phyloP scores from a whole-genome alignment of 2,329 filamentous ascomycete genomes.

The Nigrospora sphaerica region DNA sequence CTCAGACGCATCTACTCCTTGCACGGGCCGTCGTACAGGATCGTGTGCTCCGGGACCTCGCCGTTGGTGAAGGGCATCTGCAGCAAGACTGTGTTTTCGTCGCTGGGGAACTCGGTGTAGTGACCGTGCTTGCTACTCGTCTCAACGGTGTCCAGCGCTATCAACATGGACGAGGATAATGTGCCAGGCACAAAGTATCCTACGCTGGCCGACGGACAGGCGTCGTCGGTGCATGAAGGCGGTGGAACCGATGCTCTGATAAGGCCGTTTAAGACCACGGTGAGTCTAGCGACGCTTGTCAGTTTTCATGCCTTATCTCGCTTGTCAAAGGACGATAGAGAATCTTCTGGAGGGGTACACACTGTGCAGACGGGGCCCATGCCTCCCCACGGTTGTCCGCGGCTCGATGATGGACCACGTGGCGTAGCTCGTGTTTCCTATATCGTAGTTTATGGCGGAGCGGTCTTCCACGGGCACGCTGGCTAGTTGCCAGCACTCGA shows the following conservation, averaged over 20 bases:
- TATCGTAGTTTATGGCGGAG: conserved; percentile 20
- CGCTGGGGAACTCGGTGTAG: conserved; percentile 25
- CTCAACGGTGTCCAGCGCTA: conserved; percentile 20
- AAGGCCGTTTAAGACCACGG: conserved; percentile 23
- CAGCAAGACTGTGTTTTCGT: conserved; percentile 23
- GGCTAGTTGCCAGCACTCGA: conserved; percentile 21
- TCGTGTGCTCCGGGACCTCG: conserved; percentile 15
- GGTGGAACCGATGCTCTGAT: conserved; percentile 10
- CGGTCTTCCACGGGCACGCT: conserved; percentile 16
- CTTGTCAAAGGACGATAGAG: too few species aligned
- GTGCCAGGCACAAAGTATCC: conserved; percentile 24
- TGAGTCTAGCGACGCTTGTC: conserved; percentile 11
- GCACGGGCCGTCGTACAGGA: conserved; percentile 23
- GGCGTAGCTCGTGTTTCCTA: conserved; percentile 19
- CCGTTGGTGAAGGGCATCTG: conserved; percentile 21
- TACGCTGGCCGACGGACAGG: conserved; percentile 5
- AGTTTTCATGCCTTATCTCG: too few species aligned
- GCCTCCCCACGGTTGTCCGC: conserved; percentile 20
- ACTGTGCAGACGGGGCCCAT: conserved; percentile 25
- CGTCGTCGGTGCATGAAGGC: background rate
- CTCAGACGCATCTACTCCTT: background rate
- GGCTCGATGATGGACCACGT: conserved; percentile 24
- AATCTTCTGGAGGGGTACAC: background rate
- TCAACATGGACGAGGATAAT: conserved; percentile 19
- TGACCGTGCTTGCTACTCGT: conserved; percentile 20